phyloP scores from a whole-genome alignment of 1,139 yeast species.

The Protomyces pachydermus region DNA sequence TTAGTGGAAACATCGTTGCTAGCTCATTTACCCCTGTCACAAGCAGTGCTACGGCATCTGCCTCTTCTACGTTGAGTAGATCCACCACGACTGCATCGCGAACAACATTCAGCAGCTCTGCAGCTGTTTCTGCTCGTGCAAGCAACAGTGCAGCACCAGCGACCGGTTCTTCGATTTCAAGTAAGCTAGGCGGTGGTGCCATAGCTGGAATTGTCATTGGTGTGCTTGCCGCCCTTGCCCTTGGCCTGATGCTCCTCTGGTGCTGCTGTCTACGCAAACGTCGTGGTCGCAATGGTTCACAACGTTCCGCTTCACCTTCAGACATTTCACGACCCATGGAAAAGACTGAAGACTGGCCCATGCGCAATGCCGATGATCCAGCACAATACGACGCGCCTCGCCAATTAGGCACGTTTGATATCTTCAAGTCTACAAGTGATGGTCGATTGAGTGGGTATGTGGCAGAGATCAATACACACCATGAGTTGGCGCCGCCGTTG shows the following conservation, averaged over 20 bases:
- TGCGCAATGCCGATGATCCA: conserved; percentile 5
- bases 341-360: conserved; percentile 26
- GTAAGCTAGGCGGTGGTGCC: not conserved
- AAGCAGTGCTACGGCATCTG: conserved; percentile 27
- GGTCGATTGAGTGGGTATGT: conserved; percentile 29
- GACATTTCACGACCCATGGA: conserved; percentile 27
- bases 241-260: conserved; percentile 7
- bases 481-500: conserved; percentile 4
- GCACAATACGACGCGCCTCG: conserved; percentile 27
- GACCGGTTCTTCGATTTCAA: not conserved
- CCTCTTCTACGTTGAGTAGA: conserved; percentile 34
- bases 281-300: not conserved
- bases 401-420: conserved; percentile 28
- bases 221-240: not conserved
- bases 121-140: conserved; percentile 34
- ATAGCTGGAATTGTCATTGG: conserved; percentile 1
- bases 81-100: conserved; percentile 34
- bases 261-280: conserved; percentile 15
- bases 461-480: conserved; percentile 25
- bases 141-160: not conserved
- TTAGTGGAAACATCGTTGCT: conserved; percentile 29
- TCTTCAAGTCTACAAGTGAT: conserved; percentile 29
- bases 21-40: conserved; percentile 31
- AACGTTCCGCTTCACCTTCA: conserved; percentile 5
- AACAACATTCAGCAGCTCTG: conserved; percentile 37